Evolutionary conservation across 441 rosid genomes (phyloP).

Genomic region (Macaranga tanarius): DNA sequence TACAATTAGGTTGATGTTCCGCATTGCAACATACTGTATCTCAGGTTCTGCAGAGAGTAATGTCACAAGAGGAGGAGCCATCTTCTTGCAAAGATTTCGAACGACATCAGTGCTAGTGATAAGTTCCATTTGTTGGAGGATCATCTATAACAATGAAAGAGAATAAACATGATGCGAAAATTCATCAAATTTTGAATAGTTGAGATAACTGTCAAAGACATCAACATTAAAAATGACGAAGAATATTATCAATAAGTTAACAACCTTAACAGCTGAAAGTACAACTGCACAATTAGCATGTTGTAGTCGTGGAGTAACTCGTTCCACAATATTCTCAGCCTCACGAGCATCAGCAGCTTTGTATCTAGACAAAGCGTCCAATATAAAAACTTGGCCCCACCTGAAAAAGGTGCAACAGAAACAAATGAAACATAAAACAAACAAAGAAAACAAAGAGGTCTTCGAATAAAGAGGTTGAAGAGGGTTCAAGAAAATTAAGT

Average conservation of each 20-base stretch:
- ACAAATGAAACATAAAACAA: constrained; percentile 8
- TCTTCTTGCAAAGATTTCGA: constrained; percentile 98
- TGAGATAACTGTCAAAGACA: constrained; percentile 11
- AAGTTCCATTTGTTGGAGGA: constrained; percentile 98
- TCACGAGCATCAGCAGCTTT: constrained; percentile 98
- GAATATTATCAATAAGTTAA: constrained; percentile 11
- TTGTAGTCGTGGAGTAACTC: constrained; percentile 95
- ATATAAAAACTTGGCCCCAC: constrained; percentile 99
- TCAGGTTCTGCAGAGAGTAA: constrained; percentile 97
- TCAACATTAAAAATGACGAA: constrained; percentile 20
- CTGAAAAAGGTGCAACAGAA: constrained; percentile 36
- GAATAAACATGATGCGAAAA: neutral
- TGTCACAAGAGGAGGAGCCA: constrained; percentile 99
- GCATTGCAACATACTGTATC: constrained; percentile 95
- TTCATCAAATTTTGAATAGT: constrained; percentile 9
- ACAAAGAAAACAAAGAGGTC: neutral
- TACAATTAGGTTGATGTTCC: constrained; percentile 94
- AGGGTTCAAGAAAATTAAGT: neutral
- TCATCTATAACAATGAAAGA: constrained; percentile 56
- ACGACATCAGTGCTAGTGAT: constrained; percentile 93
- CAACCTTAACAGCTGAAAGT: constrained; percentile 93
- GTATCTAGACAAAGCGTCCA: constrained; percentile 92
- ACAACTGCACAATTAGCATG: constrained; percentile 99
- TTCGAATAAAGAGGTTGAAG: constrained; percentile 5
- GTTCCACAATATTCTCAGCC: constrained; percentile 97